Conservation (phyloP, 164 flowering plant species). For the Vitis amurensis region DNA sequence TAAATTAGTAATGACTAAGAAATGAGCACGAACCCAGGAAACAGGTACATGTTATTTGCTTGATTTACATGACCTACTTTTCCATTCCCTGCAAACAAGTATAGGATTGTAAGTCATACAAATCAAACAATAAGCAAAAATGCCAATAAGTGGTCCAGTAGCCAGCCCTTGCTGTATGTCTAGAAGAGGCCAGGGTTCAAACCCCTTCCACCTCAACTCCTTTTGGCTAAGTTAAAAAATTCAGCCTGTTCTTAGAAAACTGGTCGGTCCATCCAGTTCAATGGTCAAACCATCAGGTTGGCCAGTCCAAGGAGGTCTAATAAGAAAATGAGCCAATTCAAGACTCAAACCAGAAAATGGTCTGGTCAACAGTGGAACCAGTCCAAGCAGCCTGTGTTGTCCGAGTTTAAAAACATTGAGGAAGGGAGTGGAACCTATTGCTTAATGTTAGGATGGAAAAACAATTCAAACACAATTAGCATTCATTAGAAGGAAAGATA, state of each 20-base stretch:
- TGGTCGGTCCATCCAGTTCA: too few relatives aligned
- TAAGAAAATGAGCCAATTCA: neutral
- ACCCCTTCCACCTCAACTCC: too few relatives aligned
- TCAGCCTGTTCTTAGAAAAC: too few relatives aligned
- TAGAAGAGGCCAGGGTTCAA: too few relatives aligned
- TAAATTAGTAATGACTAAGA: neutral
- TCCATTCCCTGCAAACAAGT: conserved; percentile 59
- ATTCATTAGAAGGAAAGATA: conserved; percentile 24
- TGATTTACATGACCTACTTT: conserved; percentile 92
- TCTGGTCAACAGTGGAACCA: neutral
- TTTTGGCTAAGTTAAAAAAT: too few relatives aligned
- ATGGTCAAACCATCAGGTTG: too few relatives aligned
- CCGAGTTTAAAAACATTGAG: too few relatives aligned
- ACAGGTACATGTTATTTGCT: conserved; percentile 98
- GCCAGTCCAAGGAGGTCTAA: too few relatives aligned
- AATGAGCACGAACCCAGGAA: conserved; percentile 77
- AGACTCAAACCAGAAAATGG: neutral
- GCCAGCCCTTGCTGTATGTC: too few relatives aligned
- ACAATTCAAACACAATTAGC: neutral
- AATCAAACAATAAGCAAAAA: neutral
- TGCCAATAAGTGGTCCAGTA: too few relatives aligned
- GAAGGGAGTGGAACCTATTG: neutral
- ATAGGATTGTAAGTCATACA: neutral
- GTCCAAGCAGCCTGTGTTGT: too few relatives aligned
- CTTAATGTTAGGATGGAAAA: neutral